Percentiles rank a stretch among this genome's conserved stretches.
These are phyloP conservation scores for Trifolium subterraneum DNA, from an alignment of 306 rosid species.

Conservation along the genomic window DNA sequence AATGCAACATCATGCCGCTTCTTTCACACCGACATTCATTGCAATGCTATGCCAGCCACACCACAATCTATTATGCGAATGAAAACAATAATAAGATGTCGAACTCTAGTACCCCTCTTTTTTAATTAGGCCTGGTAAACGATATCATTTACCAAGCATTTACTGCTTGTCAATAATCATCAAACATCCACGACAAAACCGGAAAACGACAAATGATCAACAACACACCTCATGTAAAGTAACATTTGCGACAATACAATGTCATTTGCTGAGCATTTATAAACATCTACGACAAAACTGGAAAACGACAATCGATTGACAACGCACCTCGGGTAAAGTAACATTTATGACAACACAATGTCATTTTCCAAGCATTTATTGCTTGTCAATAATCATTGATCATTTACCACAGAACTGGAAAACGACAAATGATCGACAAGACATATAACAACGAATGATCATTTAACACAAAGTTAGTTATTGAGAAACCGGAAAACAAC, in stretches of 20 bases:
- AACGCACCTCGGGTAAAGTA: slow-evolving; percentile 12
- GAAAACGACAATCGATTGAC: not conserved
- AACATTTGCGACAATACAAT: not conserved
- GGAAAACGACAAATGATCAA: not conserved
- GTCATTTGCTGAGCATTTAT: not conserved
- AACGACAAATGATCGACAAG: slow-evolving; percentile 8
- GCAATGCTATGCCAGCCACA: not conserved
- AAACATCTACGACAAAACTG: not conserved
- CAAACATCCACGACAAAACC: slow-evolving; percentile 1
- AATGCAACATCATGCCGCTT: not conserved
- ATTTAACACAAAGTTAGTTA: no score
- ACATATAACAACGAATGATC: slow-evolving; percentile 8
- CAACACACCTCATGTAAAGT: not conserved
- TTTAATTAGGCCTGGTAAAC: not conserved
- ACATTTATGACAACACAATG: not conserved
- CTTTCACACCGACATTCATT: not conserved
- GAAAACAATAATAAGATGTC: not conserved
- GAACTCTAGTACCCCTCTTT: not conserved
- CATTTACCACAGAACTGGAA: not conserved
- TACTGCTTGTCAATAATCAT: slow-evolving; percentile 10
- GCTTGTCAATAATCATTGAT: not conserved
- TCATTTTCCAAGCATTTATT: no score
- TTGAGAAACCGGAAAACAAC: not conserved
- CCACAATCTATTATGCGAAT: not conserved
- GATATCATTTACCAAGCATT: not conserved